Evolutionary conservation across 306 rosid species (phyloP), one percentile per base, ranked within the genome.

Genomic region (Castanea mollissima): DNA sequence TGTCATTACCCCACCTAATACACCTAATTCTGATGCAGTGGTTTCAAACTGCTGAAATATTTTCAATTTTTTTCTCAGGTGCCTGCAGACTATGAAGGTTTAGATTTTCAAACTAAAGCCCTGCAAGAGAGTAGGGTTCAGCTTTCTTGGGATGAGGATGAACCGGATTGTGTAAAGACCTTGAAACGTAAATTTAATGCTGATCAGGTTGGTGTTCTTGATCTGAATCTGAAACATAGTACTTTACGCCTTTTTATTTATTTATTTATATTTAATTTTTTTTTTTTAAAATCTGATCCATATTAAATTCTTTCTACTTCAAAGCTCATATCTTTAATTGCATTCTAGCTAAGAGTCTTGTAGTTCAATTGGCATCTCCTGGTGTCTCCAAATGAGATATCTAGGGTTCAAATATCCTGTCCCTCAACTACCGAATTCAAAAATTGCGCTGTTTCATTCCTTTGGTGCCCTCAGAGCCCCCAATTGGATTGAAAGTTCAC

Each of bases 81-180:
- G 65, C 99, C 98, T 68, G 80, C 91, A 81, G 87, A 81, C 76
- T 91, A 95, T 74, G 88, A 83, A 69, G 80, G 85, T 76, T 84
- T 89, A 64, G 88, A 89, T 85, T 94, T 94, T 81, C 90, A 90
- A 55, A 87, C 99, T 35, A 80, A 81, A 77, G 97, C 97, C 41
- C 87, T 94, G 81, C 97, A 94, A 79, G 95, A 90, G 51, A 90
- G 91, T 21, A 21, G 21, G 0, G 21, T 21, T 21, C 90, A 84
- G 25, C 85, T 89, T 82, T 83, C 99, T 51, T 95, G 98, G 98
- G 99, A 95, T 63, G 97, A 91, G 77, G 99, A 95, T 88, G 98
- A 95, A 74, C 98, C 98, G 3, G 88, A 75, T 46, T 87, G 94
- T 63, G 90, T 68, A 52, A 90, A 78, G 87, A 87, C 90, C 78